Evolutionary conservation across 2,329 filamentous ascomycete species (phyloP).

Genomic region (Aspergillus tanneri): DNA sequence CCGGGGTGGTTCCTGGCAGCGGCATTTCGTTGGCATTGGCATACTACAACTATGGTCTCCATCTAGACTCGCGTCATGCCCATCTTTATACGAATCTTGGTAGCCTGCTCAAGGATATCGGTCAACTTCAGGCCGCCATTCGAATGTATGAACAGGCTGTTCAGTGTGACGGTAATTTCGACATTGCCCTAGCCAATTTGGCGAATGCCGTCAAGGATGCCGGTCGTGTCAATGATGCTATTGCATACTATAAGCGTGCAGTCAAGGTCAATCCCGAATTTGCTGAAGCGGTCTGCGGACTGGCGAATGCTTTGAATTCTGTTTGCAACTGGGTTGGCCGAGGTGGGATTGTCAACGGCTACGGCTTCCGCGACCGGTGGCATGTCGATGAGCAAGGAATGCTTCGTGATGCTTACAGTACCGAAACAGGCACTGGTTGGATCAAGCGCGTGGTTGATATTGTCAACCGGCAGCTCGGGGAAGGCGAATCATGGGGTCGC

Average conservation of each 20-base stretch:
- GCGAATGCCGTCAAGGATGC: slow-evolving; percentile 98
- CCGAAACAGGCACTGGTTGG: slow-evolving; percentile 68
- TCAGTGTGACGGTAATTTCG: slow-evolving; percentile 86
- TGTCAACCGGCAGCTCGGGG: slow-evolving; percentile 80
- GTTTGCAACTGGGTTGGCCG: slow-evolving; percentile 93
- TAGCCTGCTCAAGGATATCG: slow-evolving; percentile 92
- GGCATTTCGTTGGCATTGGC: slow-evolving; percentile 83
- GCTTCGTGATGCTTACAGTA: slow-evolving; percentile 70
- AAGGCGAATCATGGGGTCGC: slow-evolving; percentile 82
- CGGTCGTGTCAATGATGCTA: slow-evolving; percentile 87
- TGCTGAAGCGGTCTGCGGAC: slow-evolving; percentile 91
- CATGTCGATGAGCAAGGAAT: slow-evolving; percentile 85
- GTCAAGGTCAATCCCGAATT: slow-evolving; percentile 93
- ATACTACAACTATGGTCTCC: slow-evolving; percentile 93
- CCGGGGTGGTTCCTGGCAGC: slow-evolving; percentile 80
- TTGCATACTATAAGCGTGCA: slow-evolving; percentile 84
- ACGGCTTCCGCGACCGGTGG: slow-evolving; percentile 79
- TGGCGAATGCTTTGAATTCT: slow-evolving; percentile 92
- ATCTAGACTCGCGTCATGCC: slow-evolving; percentile 82
- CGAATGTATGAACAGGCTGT: slow-evolving; percentile 97
- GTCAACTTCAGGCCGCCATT: slow-evolving; percentile 86
- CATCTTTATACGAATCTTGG: slow-evolving; percentile 96
- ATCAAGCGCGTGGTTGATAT: slow-evolving; percentile 89
- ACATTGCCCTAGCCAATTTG: slow-evolving; percentile 93
- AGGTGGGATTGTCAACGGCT: slow-evolving; percentile 76